Evolutionary conservation across 2,329 filamentous ascomycete genomes (phyloP).

Genomic region (Scedosporium minutisporum): DNA sequence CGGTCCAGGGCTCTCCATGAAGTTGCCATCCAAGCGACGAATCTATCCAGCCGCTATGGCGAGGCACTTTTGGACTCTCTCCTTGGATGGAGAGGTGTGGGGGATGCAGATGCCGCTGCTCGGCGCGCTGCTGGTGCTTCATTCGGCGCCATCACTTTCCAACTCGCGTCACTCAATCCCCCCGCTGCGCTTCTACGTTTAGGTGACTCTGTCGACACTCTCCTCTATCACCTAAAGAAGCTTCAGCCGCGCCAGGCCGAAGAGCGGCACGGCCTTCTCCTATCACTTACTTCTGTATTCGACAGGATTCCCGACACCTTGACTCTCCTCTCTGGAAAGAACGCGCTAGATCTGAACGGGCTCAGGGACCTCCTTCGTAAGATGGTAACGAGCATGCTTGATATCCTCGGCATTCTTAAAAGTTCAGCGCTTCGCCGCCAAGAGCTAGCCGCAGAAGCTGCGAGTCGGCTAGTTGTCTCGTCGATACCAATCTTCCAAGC

Average conservation of each 20-base stretch:
- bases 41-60: constrained; percentile 60
- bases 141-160: constrained; percentile 49
- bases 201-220: constrained; percentile 25
- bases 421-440: constrained; percentile 43
- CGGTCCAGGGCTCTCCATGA: constrained; percentile 71
- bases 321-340: not conserved
- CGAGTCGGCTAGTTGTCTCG: constrained; percentile 47
- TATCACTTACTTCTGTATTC: constrained; percentile 51
- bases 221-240: constrained; percentile 33
- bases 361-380: not conserved
- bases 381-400: constrained; percentile 21
- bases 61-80: constrained; percentile 60
- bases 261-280: constrained; percentile 57
- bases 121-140: constrained; percentile 62
- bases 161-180: constrained; percentile 21
- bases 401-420: not conserved
- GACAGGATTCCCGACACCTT: constrained; percentile 32
- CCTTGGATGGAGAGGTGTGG: constrained; percentile 80
- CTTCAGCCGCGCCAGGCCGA: constrained; percentile 53
- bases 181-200: constrained; percentile 17
- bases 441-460: constrained; percentile 55
- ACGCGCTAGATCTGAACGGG: not conserved
- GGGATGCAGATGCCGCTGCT: constrained; percentile 64
- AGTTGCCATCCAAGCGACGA: constrained; percentile 60
- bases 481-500: constrained; percentile 28